Conservation (phyloP, 2,329 filamentous ascomycete species). For the Aureobasidium lini region DNA sequence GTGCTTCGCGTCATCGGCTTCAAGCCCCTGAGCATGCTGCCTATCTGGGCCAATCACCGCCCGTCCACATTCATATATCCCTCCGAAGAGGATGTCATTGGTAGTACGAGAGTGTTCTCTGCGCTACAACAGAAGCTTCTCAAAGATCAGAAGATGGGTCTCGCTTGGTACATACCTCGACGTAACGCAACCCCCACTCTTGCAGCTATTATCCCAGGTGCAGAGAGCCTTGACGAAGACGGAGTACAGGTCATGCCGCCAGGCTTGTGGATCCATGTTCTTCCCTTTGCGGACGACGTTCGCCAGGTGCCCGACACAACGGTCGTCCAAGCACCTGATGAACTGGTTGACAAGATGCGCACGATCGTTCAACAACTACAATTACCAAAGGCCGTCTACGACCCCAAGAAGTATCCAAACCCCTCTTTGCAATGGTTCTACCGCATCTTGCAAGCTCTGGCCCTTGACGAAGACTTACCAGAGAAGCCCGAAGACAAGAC, state of each 20-base stretch:
- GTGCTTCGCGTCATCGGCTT: constrained; percentile 88
- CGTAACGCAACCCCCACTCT: constrained; percentile 71
- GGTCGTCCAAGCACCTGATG: constrained; percentile 53
- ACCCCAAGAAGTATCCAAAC: constrained; percentile 83
- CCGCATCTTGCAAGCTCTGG: constrained; percentile 81
- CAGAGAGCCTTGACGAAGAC: constrained; percentile 55
- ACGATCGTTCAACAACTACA: constrained; percentile 77
- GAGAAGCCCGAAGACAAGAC: constrained; percentile 70
- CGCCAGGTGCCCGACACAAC: constrained; percentile 61
- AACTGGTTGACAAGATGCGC: constrained; percentile 74
- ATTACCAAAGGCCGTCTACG: constrained; percentile 76
- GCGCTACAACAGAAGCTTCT: constrained; percentile 83
- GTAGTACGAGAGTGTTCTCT: constrained; percentile 87
- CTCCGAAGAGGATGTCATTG: constrained; percentile 80
- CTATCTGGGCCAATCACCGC: constrained; percentile 76
- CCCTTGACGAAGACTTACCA: constrained; percentile 84
- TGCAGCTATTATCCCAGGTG: constrained; percentile 73
- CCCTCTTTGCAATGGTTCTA: constrained; percentile 90
- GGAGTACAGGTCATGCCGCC: constrained; percentile 66
- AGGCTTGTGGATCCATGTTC: constrained; percentile 79
- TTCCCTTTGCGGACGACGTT: constrained; percentile 86
- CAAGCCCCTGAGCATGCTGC: constrained; percentile 68
- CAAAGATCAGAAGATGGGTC: constrained; percentile 67
- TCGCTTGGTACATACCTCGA: constrained; percentile 86
- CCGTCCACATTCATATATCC: constrained; percentile 92